These are phyloP conservation scores for Termitomyces eurrhizus DNA, from an alignment of 768 basidiomycete species.

Conservation along the genomic window DNA sequence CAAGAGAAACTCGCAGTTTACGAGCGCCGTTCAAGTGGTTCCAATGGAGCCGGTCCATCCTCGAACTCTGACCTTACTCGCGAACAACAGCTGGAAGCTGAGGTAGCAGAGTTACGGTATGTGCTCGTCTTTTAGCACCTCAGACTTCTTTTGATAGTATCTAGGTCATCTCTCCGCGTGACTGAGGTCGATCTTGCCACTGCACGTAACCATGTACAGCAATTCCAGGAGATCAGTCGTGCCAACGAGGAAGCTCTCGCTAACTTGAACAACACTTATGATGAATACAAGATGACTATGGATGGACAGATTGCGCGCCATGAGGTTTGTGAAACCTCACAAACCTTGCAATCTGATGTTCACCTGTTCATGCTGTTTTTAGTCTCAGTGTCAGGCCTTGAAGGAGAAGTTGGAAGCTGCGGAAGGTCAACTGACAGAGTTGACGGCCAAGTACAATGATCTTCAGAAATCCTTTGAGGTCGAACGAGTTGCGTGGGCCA, in stretches of 20 bases:
- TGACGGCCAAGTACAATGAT: constrained; percentile 48
- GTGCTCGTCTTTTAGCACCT: constrained; percentile 14
- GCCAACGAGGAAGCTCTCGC: constrained; percentile 77
- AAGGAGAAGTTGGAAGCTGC: constrained; percentile 55
- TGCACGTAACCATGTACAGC: constrained; percentile 70
- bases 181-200: constrained; percentile 72
- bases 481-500: constrained; percentile 67
- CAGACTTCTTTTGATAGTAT: constrained; percentile 1
- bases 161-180: constrained; percentile 71
- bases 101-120: constrained; percentile 83
- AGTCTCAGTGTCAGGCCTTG: constrained; percentile 65
- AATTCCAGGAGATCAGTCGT: constrained; percentile 83
- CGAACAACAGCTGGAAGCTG: constrained; percentile 79
- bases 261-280: constrained; percentile 66
- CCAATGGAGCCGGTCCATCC: constrained; percentile 26
- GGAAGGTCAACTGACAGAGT: constrained; percentile 49
- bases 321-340: constrained; percentile 46
- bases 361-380: not conserved
- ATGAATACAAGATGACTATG: constrained; percentile 73
- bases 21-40: constrained; percentile 55
- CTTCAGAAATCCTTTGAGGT: constrained; percentile 62
- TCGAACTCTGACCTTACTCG: constrained; percentile 47
- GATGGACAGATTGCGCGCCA: constrained; percentile 64
- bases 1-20: constrained; percentile 87
- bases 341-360: not conserved